Evolutionary conservation across 139 green algal species (phyloP), one percentile per base, ranked within the genome.

Genomic region (Chlamydomonas asymmetrica): DNA sequence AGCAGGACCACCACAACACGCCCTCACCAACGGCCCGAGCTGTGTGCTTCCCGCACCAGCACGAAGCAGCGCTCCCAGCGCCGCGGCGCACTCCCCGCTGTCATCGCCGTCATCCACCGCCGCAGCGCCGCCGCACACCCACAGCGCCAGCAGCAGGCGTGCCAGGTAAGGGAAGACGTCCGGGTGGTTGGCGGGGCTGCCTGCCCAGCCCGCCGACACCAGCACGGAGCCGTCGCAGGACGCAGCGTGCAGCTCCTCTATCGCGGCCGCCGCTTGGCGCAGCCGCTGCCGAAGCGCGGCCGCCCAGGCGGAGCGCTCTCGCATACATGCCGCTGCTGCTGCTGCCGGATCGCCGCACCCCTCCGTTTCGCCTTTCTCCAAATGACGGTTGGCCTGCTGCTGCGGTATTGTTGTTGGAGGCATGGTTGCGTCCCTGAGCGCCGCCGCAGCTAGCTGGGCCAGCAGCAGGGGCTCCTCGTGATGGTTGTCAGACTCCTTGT

Each of bases 401-500:
- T 73, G 56, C 37, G 5, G 4, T 18, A 22, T n/a, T n/a, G n/a
- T n/a, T n/a, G 13, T 6, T 27, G 39, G 32, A 71, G 56, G 0
- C 45, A 6, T 4, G 22, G 57, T n/a, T n/a, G n/a, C n/a, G n/a
- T n/a, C 29, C 31, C 72, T 49, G 32, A 87, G 40, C n/a, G 60
- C 52, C 22, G 25, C 20, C 27, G 85, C 79, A 25, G 84, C 80
- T 27, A 96, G 73, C 85, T 96, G 91, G 0, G 86, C 86, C 18
- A 88, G 29, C 41, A 94, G 79, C 65, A 96, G 57, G 31, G 84
- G 79, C 80, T 97, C 93, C 69, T 92, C 82, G 62, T 97, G 92
- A 16, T 93, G 88, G 79, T 97, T 97, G 72, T 97, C 93, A 4
- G 76, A 41, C 81, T 97, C 93, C 18, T 85, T 87, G 56, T 97